Evolutionary conservation across 2,329 filamentous ascomycete species (phyloP).

Genomic region (Aspergillus felis): DNA sequence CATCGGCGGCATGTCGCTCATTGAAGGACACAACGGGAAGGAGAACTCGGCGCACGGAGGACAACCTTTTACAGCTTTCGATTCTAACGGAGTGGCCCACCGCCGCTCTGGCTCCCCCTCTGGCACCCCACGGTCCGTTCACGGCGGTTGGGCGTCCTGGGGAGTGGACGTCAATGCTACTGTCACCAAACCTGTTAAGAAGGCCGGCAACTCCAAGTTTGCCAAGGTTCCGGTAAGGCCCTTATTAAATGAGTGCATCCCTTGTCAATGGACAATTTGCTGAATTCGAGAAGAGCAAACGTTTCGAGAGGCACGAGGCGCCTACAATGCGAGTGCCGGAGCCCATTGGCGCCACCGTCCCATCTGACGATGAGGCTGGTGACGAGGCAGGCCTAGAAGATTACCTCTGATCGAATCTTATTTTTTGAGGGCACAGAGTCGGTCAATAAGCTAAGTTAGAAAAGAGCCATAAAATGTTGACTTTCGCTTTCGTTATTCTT

Average conservation of each 20-base stretch:
- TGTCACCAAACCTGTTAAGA: conserved; percentile 1
- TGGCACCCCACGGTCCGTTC: conserved; percentile 8
- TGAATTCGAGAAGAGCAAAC: conserved; percentile 15
- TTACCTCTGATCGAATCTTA: conserved; percentile 11
- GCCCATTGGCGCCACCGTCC: conserved; percentile 7
- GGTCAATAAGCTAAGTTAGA: not conserved
- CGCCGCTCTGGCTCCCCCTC: conserved; percentile 8
- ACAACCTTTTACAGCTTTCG: conserved; percentile 17
- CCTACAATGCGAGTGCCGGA: conserved; percentile 18
- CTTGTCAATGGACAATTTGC: not conserved
- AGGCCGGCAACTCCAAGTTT: conserved; percentile 15
- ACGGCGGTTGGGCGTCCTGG: conserved; percentile 15
- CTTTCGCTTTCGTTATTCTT: not conserved
- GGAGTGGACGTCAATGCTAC: conserved; percentile 6
- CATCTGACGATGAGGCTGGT: conserved; percentile 21
- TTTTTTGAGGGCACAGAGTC: too few species aligned
- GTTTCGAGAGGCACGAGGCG: conserved; percentile 16
- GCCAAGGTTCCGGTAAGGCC: conserved; percentile 21
- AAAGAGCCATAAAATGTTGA: not conserved
- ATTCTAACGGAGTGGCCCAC: conserved; percentile 17
- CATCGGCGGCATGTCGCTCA: conserved; percentile 18
- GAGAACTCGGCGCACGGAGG: conserved; percentile 5
- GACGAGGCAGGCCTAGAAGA: conserved; percentile 16
- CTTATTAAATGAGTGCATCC: not conserved
- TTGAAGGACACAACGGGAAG: conserved; percentile 5